A percentile compares a stretch with the other conserved stretches of the same genome.
These are phyloP conservation scores for Quercus cerris DNA, from an alignment of 306 rosid species.

Conservation along the genomic window DNA sequence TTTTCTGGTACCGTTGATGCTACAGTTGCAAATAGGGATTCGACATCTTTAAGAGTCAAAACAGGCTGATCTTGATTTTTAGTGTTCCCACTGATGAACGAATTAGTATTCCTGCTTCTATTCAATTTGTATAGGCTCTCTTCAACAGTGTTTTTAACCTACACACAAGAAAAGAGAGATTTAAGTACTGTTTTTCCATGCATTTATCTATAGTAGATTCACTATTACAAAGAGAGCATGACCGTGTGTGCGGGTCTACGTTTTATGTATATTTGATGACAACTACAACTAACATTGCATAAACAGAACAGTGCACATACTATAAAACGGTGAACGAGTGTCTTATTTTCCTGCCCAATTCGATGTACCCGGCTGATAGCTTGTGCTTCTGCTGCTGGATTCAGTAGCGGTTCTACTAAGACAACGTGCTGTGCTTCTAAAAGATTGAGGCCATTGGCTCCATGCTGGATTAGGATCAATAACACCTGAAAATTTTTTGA, in stretches of 20 bases:
- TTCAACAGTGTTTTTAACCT: constrained; percentile 91
- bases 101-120: constrained; percentile 57
- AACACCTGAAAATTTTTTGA: constrained; percentile 59
- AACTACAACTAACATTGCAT: not conserved
- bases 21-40: constrained; percentile 58
- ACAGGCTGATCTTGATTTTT: constrained; percentile 82
- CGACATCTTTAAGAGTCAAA: constrained; percentile 77
- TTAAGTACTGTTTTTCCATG: constrained; percentile 1
- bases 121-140: constrained; percentile 82
- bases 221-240: not conserved
- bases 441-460: constrained; percentile 95
- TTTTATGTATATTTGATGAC: not conserved
- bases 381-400: constrained; percentile 96
- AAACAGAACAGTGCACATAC: constrained; percentile 42
- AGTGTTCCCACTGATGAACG: constrained; percentile 74
- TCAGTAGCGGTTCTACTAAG: constrained; percentile 88
- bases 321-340: constrained; percentile 81
- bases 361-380: constrained; percentile 94
- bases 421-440: constrained; percentile 92
- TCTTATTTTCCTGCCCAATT: constrained; percentile 69
- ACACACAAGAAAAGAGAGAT: constrained; percentile 14
- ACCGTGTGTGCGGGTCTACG: not conserved
- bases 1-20: constrained; percentile 39
- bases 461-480: constrained; percentile 85
- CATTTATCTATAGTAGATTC: not conserved